Percentiles rank a stretch among this genome's conserved stretches.
phyloP scores from a whole-genome alignment of 208 protist species.

The Wallacemonas rigidus region DNA sequence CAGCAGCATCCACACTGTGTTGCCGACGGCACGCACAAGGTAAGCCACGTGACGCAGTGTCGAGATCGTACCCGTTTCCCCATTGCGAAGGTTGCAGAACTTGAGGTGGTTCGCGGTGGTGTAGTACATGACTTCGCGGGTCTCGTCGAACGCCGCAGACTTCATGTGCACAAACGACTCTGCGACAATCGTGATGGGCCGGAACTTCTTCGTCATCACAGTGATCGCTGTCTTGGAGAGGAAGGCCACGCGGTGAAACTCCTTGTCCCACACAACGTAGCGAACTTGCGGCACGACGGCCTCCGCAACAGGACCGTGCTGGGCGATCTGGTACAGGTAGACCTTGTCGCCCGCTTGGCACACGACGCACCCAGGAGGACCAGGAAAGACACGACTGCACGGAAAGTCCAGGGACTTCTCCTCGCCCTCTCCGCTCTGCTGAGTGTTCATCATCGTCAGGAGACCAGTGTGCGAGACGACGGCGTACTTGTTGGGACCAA shows the following conservation, averaged over 20 bases:
- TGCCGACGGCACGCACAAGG: slow-evolving; percentile 87
- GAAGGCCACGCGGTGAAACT: slow-evolving; percentile 92
- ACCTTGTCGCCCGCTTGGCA: slow-evolving; percentile 85
- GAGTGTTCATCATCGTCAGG: slow-evolving; percentile 86
- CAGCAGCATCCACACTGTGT: slow-evolving; percentile 91
- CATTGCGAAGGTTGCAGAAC: slow-evolving; percentile 92
- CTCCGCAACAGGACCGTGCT: slow-evolving; percentile 78
- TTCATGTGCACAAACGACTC: slow-evolving; percentile 96
- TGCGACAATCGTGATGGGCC: slow-evolving; percentile 87
- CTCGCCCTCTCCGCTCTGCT: slow-evolving; percentile 56
- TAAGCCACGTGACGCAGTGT: slow-evolving; percentile 97
- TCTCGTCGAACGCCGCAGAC: slow-evolving; percentile 90
- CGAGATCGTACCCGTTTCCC: slow-evolving; percentile 97
- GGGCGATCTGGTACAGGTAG: slow-evolving; percentile 95
- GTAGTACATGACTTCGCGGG: slow-evolving; percentile 97
- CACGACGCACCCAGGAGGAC: slow-evolving; percentile 75
- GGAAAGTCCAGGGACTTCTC: slow-evolving; percentile 73
- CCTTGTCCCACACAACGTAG: slow-evolving; percentile 95
- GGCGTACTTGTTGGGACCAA: slow-evolving; percentile 95
- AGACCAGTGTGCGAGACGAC: slow-evolving; percentile 86
- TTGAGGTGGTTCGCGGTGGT: slow-evolving; percentile 99
- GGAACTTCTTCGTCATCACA: slow-evolving; percentile 90
- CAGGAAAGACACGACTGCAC: slow-evolving; percentile 79
- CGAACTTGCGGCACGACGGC: slow-evolving; percentile 69
- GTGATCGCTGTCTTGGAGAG: slow-evolving; percentile 90